Evolutionary conservation across 1,284 basidiomycete species (phyloP), one percentile per base, ranked within the genome.

Genomic region (Albatrellus sp.): DNA sequence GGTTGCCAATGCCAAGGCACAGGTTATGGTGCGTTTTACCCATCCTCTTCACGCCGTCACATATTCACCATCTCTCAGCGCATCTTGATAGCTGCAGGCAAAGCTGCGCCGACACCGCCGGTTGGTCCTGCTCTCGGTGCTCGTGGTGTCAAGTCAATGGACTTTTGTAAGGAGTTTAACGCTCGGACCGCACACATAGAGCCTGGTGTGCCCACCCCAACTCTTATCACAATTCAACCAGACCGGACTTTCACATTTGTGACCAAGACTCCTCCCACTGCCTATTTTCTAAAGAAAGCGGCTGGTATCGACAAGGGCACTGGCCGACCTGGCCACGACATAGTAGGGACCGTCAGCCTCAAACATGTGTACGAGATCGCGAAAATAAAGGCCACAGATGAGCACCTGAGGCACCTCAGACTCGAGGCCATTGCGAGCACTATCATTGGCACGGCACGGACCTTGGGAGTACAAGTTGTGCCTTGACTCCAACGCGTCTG

Each of bases 341-440:
- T 72, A 48, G 70, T 75, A 48, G 91, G 88, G 40, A 91, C 84
- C 24, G 75, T 99, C 56, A 88, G 78, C 53, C 73, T 98, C 57
- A 99, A 99, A 71, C 93, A 98, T 68, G 76, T 98, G 58, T 98
- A 96, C 65, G 96, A 98, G 72, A 98, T 99, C 59, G 92, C 96
- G 33, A 96, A 90, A 73, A 88, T 98, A 62, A 99, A 99, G 70
- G 76, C 81, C 49, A 78, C 75, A 55, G 96, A 98, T 66, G 82
- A 85, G 46, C 85, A 89, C 60, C 67, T 94, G 68, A 83, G 79
- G 67, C 82, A 85, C 57, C 72, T 93, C 50, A 75, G 77, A 48
- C 70, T 92, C 54, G 87, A 93, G 69, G 77, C 79, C 52, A 83
- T 97, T 39, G 84, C 89, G n/a, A 81, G 80, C 60, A 87, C 85